Base-by-base conservation (phyloP, 805 yeast species). In the Saturnispora bothae region DNA sequence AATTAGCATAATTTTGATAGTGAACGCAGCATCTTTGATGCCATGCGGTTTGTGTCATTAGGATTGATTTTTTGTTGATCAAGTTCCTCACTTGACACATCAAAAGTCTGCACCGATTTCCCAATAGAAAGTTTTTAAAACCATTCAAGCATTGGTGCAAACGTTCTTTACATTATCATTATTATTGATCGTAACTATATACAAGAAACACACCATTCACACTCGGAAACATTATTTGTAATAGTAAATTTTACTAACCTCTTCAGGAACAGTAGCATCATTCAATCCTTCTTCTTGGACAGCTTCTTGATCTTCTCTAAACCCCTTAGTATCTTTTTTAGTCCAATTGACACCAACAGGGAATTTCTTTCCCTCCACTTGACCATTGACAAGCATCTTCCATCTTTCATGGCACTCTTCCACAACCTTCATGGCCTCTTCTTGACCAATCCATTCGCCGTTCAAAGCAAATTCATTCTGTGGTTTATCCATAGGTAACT, bases 401-500 rank as follows among this genome's bases (percentile, higher is more conserved):
- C 95, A 84, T 33, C 82, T 74, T 39, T 63, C 62, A 48, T 75
- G 71, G 49, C 88, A 79, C 46, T 79, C 83, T 38, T 66, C 63
- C 34, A 84, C 66, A 12, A 79, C 64, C 28, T 63, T 61, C 43
- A 78, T 59, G 19, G 94, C 82, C 46, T 72, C 70, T 26, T 68
- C 65, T 42, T 66, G 66, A 9, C 35, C 34, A 12, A 46, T 21
- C 45, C 49, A 47, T 60, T 69, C 64, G 40, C 85, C 94, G 44
- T 75, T 62, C 61, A 78, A 80, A 14, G 83, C 88, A 57, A 84
- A 83, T 44, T 66, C 64, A 61, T 84, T 84, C 49, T 68, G 71
- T 33, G 82, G 78, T 60, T 83, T 83, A 13, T 86, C 89, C 46
- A 78, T 80, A 10, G 95, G 94, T 28, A 78, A 69, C 59, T 84